Base-by-base conservation (phyloP, 2,329 filamentous ascomycete genomes). In the Cercospora sojina region DNA sequence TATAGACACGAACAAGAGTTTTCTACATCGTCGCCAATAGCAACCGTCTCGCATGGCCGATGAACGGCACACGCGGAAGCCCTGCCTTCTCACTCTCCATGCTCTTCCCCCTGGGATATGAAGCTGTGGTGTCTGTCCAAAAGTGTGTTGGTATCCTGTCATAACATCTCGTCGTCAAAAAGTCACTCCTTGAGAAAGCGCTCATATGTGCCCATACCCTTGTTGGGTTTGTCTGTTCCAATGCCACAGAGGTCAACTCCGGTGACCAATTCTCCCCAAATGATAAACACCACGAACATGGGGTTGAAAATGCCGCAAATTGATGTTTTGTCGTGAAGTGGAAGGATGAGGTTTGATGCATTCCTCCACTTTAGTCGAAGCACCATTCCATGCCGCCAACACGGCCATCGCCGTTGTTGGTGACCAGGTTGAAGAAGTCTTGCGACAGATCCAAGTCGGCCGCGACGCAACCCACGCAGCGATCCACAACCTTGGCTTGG, bases 381-480 rank as follows among this genome's bases (percentile, higher is more conserved):
- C 75, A 80, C 79, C 80, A 82, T 66, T 79, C 73, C 56, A 82
- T 79, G 64, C 76, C 78, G 65, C 59, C 13, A 61, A 83, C 73
- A 70, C 83, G 80, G 59, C 82, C 82, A 47, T 75, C 76, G 38
- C 71, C 72, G 29, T 72, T 66, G 47, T 61, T 57, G 59, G 75
- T 75, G 63, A 80, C 74, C 12, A 66, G 70, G 60, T 76, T 73
- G 77, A 81, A 82, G 61, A 81, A 76, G 6, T 62, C 64, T 55
- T 76, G 69, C 13, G 84, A 86, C 71, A 90, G 82, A 74, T 92
- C 90, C 58, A 92, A 85, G 73, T 83, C 81, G 47, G 77, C 70
- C 67, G 58, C 64, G 0, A 60, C 74, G 78, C 91, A 95, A 72
- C 89, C 88, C 79, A 86, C 85, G 83, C 91, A 95, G 81, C 91